phyloP scores from a whole-genome alignment of 495 filamentous ascomycete species.

The Hypoxylon fuscum region DNA sequence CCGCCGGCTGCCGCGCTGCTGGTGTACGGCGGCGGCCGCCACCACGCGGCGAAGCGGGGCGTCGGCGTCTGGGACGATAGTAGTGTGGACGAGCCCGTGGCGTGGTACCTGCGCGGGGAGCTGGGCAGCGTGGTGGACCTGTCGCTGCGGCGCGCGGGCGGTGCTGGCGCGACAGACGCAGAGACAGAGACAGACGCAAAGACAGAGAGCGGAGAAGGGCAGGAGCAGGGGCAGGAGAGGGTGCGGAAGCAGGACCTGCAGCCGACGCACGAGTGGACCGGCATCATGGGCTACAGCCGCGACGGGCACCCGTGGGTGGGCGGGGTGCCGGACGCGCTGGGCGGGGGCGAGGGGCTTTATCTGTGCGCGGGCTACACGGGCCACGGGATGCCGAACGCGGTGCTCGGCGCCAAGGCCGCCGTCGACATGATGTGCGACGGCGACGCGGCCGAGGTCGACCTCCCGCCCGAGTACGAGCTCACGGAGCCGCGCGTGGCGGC shows the following conservation, averaged over 20 bases:
- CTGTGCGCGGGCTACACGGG: conserved; percentile 73
- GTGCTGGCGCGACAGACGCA: no score
- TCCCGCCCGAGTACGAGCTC: conserved; percentile 58
- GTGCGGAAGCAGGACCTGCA: conserved; percentile 52
- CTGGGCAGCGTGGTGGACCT: conserved; percentile 46
- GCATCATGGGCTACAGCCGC: conserved; percentile 80
- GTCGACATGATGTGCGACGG: conserved; percentile 67
- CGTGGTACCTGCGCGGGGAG: conserved; percentile 59
- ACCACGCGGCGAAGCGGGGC: conserved; percentile 56
- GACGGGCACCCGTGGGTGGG: conserved; percentile 78
- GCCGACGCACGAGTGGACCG: conserved; percentile 76
- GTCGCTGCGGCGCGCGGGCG: conserved; percentile 24
- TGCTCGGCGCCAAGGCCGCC: conserved; percentile 72
- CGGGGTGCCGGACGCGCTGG: conserved; percentile 56
- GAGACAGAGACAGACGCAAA: no score
- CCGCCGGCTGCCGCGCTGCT: conserved; percentile 68
- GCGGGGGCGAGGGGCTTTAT: conserved; percentile 56
- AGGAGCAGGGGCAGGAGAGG: background rate
- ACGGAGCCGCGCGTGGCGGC: conserved; percentile 50
- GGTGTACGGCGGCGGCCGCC: conserved; percentile 63
- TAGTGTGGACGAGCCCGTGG: conserved; percentile 60
- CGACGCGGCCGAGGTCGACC: conserved; percentile 38
- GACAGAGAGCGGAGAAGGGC: conserved; percentile 2
- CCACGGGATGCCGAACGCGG: conserved; percentile 84
- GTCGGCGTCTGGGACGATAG: conserved; percentile 67